phyloP scores from a whole-genome alignment of 495 filamentous ascomycete species.

The Penicillium mononematosum region DNA sequence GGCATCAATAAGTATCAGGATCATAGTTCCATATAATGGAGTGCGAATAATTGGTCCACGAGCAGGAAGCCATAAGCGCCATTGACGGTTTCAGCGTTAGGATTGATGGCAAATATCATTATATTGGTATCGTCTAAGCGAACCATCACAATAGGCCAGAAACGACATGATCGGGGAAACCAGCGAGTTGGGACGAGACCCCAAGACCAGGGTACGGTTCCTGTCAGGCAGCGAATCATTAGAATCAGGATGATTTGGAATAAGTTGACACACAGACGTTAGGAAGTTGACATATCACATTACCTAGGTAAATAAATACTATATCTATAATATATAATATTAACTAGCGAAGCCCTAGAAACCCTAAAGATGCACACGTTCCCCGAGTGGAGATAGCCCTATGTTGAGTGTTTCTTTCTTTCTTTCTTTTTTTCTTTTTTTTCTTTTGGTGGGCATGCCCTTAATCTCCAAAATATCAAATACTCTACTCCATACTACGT shows the following conservation, averaged over 20 bases:
- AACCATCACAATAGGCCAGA: conserved; percentile 13
- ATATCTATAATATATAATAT: not conserved
- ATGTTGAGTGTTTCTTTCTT: not conserved
- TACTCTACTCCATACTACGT: not conserved
- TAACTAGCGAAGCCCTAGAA: conserved; percentile 6
- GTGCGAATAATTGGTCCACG: conserved; percentile 1
- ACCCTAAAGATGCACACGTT: conserved; percentile 6
- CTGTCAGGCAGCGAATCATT: conserved; percentile 38
- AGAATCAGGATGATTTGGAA: conserved; percentile 26
- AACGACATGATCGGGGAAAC: conserved; percentile 34
- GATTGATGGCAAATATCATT: not conserved
- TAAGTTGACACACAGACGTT: conserved; percentile 27
- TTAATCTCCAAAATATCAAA: not conserved
- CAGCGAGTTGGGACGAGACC: conserved; percentile 37
- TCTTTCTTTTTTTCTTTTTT: no score
- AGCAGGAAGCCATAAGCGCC: not conserved
- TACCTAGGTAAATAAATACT: not conserved
- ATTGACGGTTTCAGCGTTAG: conserved; percentile 1
- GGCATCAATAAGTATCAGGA: not conserved
- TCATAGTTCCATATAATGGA: not conserved
- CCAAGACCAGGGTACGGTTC: conserved; percentile 37
- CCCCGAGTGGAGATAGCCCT: conserved; percentile 10
- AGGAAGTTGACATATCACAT: conserved; percentile 22
- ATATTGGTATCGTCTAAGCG: conserved; percentile 1
- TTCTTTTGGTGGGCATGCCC: no score